phyloP scores from a whole-genome alignment of 345 rosid species.

The Carallia brachiata region DNA sequence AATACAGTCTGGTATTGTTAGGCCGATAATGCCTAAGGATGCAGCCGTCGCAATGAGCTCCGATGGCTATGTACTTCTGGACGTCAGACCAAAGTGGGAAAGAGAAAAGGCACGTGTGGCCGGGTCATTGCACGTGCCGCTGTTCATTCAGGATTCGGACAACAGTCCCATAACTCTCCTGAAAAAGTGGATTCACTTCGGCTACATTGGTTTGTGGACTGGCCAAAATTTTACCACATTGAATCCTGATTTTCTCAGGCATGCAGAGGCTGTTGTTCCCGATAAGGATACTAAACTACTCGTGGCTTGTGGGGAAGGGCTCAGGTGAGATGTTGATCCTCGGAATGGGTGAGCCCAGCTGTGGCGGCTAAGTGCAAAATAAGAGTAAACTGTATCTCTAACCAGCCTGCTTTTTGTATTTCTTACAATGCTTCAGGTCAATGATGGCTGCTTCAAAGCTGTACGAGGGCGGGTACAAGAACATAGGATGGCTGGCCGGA shows the following conservation, averaged over 20 bases:
- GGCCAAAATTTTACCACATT: constrained; percentile 77
- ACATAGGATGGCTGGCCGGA: constrained; percentile 83
- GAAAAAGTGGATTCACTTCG: constrained; percentile 93
- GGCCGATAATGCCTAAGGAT: constrained; percentile 55
- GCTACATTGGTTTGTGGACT: constrained; percentile 90
- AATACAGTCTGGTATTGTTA: constrained; percentile 59
- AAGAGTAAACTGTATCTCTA: no score
- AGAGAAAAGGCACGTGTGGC: constrained; percentile 69
- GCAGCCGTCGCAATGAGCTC: constrained; percentile 49
- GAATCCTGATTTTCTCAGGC: constrained; percentile 54
- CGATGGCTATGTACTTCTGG: constrained; percentile 58
- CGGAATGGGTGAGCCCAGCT: no score
- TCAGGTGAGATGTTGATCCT: constrained; percentile 42
- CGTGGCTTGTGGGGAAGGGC: constrained; percentile 93
- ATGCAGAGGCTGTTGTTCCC: constrained; percentile 53
- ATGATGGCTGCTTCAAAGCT: constrained; percentile 65
- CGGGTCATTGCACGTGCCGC: constrained; percentile 76
- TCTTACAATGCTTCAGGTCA: constrained; percentile 41
- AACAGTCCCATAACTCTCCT: constrained; percentile 63
- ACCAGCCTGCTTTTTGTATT: neutral
- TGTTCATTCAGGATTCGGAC: constrained; percentile 69
- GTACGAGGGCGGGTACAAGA: constrained; percentile 52
- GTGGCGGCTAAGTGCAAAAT: no score
- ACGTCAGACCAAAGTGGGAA: constrained; percentile 85
- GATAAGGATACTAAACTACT: constrained; percentile 64